Evolutionary conservation across 2,329 filamentous ascomycete genomes (phyloP), one percentile per base, ranked within the genome.

Genomic region (Fusarium miscanthi): DNA sequence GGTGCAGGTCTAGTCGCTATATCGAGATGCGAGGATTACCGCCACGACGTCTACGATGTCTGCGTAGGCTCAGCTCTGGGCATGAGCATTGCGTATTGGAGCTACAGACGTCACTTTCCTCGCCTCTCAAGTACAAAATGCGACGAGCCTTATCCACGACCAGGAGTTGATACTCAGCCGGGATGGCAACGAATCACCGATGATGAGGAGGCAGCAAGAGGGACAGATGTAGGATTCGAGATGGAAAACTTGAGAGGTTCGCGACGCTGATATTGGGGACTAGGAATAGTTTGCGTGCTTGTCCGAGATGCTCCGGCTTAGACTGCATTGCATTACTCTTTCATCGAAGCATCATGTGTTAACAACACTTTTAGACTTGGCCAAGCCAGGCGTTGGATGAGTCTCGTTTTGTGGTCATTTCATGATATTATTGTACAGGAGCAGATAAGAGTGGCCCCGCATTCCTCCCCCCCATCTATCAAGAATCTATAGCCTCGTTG

Each of bases 41-140:
- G 91, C 53, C 91, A 93, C 74, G 91, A 93, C 71, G 90, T 92
- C 5, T 92, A 91, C 70, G 91, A 93, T 76, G 90, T 93, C 17
- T 87, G 85, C 56, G 85, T 87, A 10, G 91, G 91, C 1, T 87
- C 88, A 0, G 78, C 87, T 31, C 82, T 93, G 19, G 91, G 91
- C 7, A 87, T 87, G 78, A 79, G 82, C 8, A 81, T 92, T 35
- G 87, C 90, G 6, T 90, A 90, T 77, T 92, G 90, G 85, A 91
- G 88, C 70, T 93, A 93, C 76, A 82, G 90, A 68, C 82, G 89
- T 72, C 90, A 91, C 77, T 92, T 88, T 85, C 90, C 90, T 11
- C 80, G 81, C 35, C 79, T 92, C 62, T 83, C 84, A 14, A 87
- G 86, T 59, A 75, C 80, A 14, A 82, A 82, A 41, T 91, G 89